Conservation (phyloP, 306 rosid genomes). For the Begonia peltatifolia region DNA sequence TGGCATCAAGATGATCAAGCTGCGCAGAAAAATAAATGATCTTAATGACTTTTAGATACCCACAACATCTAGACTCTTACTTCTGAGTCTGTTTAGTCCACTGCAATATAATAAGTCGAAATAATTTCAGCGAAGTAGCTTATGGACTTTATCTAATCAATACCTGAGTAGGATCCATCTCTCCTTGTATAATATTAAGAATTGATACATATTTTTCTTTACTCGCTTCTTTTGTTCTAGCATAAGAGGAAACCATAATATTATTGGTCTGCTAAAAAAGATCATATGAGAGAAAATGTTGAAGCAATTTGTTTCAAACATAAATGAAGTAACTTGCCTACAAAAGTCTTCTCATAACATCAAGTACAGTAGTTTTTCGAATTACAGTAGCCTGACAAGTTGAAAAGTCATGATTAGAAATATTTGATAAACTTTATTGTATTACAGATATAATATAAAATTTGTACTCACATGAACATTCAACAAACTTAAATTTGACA, state of each 20-base stretch:
- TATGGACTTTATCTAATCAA: not conserved
- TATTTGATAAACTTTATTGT: too few relatives aligned
- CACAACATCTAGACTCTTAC: too few relatives aligned
- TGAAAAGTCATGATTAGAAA: too few relatives aligned
- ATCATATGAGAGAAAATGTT: conserved; percentile 13
- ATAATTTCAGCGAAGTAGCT: too few relatives aligned
- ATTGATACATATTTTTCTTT: conserved; percentile 96
- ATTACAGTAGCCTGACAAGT: conserved; percentile 74
- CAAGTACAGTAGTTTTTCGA: conserved; percentile 96
- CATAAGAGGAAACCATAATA: conserved; percentile 96
- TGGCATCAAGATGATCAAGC: too few relatives aligned
- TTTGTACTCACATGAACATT: too few relatives aligned
- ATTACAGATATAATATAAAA: too few relatives aligned
- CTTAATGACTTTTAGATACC: too few relatives aligned
- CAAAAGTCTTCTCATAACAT: conserved; percentile 96
- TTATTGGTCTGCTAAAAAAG: conserved; percentile 65
- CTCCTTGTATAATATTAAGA: conserved; percentile 95
- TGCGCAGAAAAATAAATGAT: too few relatives aligned
- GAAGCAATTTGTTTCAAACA: conserved; percentile 4
- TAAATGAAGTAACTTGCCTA: conserved; percentile 37
- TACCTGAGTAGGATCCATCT: conserved; percentile 99
- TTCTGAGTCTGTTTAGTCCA: too few relatives aligned
- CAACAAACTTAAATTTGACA: too few relatives aligned
- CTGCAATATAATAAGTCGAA: too few relatives aligned
- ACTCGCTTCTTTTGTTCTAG: conserved; percentile 96